Conservation (phyloP, 306 rosid species). For the Abrus precatorius region DNA sequence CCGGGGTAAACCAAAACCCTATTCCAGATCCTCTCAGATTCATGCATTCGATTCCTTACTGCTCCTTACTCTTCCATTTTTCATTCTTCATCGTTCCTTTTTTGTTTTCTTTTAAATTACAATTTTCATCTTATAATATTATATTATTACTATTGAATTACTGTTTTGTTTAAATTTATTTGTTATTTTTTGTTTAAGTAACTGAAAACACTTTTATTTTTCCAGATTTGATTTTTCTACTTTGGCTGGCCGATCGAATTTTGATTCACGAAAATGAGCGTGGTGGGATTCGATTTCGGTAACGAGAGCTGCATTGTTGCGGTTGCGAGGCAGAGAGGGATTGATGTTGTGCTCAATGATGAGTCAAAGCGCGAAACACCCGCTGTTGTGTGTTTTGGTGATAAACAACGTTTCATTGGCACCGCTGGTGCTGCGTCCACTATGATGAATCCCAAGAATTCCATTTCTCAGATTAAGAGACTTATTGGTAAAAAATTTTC, state of each 20-base stretch:
- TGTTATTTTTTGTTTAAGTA: neutral
- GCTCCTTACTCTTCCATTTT: no score
- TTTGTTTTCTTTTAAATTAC: neutral
- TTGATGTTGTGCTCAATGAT: slow-evolving; percentile 95
- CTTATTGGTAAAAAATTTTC: slow-evolving; percentile 74
- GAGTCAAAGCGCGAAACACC: slow-evolving; percentile 98
- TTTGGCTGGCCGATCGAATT: slow-evolving; percentile 18
- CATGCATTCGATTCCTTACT: no score
- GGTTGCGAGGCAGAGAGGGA: slow-evolving; percentile 93
- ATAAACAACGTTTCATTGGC: slow-evolving; percentile 92
- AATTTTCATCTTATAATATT: neutral
- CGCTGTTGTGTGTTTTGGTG: slow-evolving; percentile 90
- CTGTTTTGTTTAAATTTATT: neutral
- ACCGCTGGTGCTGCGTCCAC: slow-evolving; percentile 96
- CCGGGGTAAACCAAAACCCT: neutral
- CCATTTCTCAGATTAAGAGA: slow-evolving; percentile 84
- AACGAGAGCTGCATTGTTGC: slow-evolving; percentile 96
- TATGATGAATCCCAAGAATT: slow-evolving; percentile 95
- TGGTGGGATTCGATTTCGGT: slow-evolving; percentile 97
- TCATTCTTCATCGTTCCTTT: neutral
- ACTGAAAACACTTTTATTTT: neutral
- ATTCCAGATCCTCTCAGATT: neutral
- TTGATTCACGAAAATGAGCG: slow-evolving; percentile 74
- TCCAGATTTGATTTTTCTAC: neutral
- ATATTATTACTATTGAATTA: neutral